These are phyloP conservation scores for Pichia norvegensis DNA, from an alignment of 1,139 yeast species.

Conservation along the genomic window DNA sequence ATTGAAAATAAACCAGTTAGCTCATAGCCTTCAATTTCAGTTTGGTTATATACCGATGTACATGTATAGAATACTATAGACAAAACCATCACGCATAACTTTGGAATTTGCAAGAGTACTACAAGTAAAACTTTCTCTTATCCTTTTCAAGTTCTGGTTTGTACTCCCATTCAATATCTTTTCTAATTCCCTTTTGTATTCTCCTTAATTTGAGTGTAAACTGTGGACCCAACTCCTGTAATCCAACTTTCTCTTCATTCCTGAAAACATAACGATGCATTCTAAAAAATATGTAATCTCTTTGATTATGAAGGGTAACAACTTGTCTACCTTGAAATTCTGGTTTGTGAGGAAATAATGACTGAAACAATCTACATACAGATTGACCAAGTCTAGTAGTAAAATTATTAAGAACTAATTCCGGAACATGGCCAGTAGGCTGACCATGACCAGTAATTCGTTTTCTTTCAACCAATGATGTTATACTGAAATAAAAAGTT, in stretches of 20 bases:
- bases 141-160: conserved; percentile 94
- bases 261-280: conserved; percentile 87
- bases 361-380: conserved; percentile 84
- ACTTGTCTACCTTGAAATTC: conserved; percentile 95
- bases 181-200: conserved; percentile 83
- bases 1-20: conserved; percentile 21
- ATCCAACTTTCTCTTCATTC: conserved; percentile 85
- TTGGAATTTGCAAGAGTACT: conserved; percentile 19
- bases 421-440: conserved; percentile 87
- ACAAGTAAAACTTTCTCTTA: conserved; percentile 83
- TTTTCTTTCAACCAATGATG: conserved; percentile 73
- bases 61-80: no score
- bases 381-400: conserved; percentile 87
- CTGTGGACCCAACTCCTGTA: conserved; percentile 95
- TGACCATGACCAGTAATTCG: conserved; percentile 81
- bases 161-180: conserved; percentile 94
- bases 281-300: conserved; percentile 91
- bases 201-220: conserved; percentile 84
- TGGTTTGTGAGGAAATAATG: conserved; percentile 86
- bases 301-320: conserved; percentile 87
- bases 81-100: no score
- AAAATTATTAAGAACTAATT: conserved; percentile 83
- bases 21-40: not conserved
- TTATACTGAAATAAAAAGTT: conserved; percentile 78
- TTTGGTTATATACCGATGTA: not conserved